Conservation (phyloP, 1,139 yeast species). For the Lodderomyces theae region DNA sequence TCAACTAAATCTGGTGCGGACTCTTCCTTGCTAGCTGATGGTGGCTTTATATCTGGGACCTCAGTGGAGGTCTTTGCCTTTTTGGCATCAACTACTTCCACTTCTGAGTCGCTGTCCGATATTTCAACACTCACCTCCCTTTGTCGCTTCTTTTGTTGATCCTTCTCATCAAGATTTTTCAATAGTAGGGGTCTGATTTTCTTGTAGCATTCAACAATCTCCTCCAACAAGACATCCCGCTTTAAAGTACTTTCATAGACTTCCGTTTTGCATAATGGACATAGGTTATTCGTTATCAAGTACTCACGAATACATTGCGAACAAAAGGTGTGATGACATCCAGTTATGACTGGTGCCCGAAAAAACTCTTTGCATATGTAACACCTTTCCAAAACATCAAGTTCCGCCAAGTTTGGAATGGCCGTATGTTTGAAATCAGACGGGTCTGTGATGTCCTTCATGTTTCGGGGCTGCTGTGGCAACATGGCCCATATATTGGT, state of each 20-base stretch:
- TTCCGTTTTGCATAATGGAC: constrained; percentile 79
- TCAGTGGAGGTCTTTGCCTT: constrained; percentile 5
- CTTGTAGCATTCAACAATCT: constrained; percentile 57
- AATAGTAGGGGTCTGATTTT: constrained; percentile 41
- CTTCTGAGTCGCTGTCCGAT: background rate
- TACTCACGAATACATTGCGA: constrained; percentile 82
- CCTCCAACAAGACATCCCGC: constrained; percentile 71
- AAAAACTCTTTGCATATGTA: constrained; percentile 89
- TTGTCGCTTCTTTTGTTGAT: background rate
- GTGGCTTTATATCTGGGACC: background rate
- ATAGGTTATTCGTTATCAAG: constrained; percentile 54
- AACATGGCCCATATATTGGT: background rate
- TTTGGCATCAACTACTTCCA: background rate
- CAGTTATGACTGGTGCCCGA: constrained; percentile 78
- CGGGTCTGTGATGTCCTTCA: constrained; percentile 49
- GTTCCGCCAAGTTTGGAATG: constrained; percentile 54
- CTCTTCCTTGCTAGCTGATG: background rate
- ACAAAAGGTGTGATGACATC: constrained; percentile 90
- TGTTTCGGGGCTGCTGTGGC: constrained; percentile 7
- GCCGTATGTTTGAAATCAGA: constrained; percentile 60
- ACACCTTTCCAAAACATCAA: constrained; percentile 77
- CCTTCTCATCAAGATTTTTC: constrained; percentile 16
- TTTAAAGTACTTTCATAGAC: constrained; percentile 69
- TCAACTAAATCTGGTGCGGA: constrained; percentile 31
- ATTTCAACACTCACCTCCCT: constrained; percentile 2